Evolutionary conservation across 305 asterid genomes (phyloP).

Genomic region (Fraxinus nigra): DNA sequence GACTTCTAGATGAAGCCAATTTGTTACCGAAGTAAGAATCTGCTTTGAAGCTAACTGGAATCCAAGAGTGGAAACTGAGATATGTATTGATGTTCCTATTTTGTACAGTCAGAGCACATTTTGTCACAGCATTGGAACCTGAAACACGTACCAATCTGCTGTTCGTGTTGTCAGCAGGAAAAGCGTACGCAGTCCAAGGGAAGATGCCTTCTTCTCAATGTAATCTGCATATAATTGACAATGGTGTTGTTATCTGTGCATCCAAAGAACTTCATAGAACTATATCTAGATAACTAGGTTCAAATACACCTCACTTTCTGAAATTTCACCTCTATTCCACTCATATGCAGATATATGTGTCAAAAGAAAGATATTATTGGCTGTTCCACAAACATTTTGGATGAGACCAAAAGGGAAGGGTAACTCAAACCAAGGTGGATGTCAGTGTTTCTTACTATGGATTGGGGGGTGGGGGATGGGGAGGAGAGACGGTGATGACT

Average conservation of each 20-base stretch:
- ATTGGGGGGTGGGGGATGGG: not conserved
- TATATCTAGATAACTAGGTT: constrained; percentile 7
- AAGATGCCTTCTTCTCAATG: constrained; percentile 85
- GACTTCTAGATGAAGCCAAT: not conserved
- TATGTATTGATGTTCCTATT: not conserved
- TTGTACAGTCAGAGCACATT: constrained; percentile 2
- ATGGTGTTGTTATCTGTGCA: not conserved
- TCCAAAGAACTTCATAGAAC: not conserved
- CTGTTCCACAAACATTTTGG: not conserved
- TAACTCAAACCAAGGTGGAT: not conserved
- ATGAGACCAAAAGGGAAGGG: not conserved
- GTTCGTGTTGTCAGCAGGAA: constrained; percentile 92
- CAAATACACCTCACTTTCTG: not conserved
- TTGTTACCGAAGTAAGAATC: not conserved
- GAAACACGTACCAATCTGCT: constrained; percentile 77
- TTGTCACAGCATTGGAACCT: not conserved
- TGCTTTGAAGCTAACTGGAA: not conserved
- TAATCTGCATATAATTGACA: constrained; percentile 53
- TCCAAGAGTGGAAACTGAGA: not conserved
- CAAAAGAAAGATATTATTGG: not conserved
- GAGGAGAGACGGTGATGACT: not conserved
- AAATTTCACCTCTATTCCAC: not conserved
- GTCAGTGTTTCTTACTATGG: not conserved
- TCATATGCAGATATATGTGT: constrained; percentile 4
- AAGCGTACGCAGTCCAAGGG: constrained; percentile 65